These are phyloP conservation scores for Lotus japonicus DNA, from an alignment of 306 rosid species.

Conservation along the genomic window DNA sequence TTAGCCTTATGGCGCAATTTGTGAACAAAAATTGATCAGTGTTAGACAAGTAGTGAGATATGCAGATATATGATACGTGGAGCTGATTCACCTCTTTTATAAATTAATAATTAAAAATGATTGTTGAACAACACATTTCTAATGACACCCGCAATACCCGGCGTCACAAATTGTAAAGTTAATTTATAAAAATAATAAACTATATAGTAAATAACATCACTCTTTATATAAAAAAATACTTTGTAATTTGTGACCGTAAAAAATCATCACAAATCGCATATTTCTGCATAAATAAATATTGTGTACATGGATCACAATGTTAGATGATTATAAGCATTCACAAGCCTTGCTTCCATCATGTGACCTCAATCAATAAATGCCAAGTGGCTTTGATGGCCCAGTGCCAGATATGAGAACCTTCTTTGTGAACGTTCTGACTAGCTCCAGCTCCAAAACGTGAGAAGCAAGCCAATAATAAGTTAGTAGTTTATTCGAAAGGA, in stretches of 20 bases:
- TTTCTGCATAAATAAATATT: no score
- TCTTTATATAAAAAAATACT: no score
- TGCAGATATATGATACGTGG: slow-evolving; percentile 10
- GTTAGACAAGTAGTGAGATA: background rate
- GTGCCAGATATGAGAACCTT: slow-evolving; percentile 22
- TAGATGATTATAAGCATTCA: no score
- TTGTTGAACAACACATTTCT: no score
- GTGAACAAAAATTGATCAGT: slow-evolving; percentile 1
- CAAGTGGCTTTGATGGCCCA: slow-evolving; percentile 30
- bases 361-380: slow-evolving; percentile 15
- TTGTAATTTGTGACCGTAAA: no score
- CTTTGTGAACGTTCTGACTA: slow-evolving; percentile 10
- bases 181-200: no score
- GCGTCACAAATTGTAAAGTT: no score
- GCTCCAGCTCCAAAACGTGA: slow-evolving; percentile 32
- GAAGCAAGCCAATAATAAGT: background rate
- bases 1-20: slow-evolving; percentile 34
- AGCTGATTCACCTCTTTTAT: background rate
- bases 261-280: no score
- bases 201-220: no score
- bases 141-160: no score
- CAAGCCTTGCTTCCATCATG: background rate
- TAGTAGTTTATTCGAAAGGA: background rate
- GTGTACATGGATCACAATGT: no score
- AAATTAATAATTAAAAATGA: background rate